Base-by-base conservation (phyloP, 352 stramenopile genomes). In the Globisporangium nunn region DNA sequence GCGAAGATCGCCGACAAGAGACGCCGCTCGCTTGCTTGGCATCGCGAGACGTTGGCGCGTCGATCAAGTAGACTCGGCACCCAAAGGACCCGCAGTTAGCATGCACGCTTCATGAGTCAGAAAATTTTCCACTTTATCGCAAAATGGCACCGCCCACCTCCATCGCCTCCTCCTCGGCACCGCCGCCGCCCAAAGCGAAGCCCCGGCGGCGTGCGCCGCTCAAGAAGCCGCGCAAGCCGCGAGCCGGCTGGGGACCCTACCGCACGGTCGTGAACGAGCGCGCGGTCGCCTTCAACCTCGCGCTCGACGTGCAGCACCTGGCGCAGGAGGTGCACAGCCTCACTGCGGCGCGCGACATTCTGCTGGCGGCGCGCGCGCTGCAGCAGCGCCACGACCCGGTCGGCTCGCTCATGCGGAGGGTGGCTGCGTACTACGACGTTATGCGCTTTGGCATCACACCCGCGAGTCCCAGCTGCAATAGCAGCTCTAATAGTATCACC, bases 321-420 rank as follows among this genome's bases (percentile, higher is more conserved):
- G 52, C 61, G 41, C 68, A 71, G 50, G 68, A 71, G 57, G 68
- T 76, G 53, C 62, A 61, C n/a, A 50, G 37, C 18, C 68, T 72
- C 3, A 45, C 51, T 11, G 49, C 54, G 8, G 57, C 54, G 29
- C 50, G 55, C 14, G 39, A 61, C 14, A 64, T 75, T 17, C 51
- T 69, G 12, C n/a, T 55, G 5, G 43, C 61, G 29, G 18, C 33
- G 54, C 48, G 35, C 29, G 31, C 51, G 53, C 18, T 61, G 12
- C 45, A 30, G 15, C 47, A 46, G 18, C 45, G 48, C 35, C 35
- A 62, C 12, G 49, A 51, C 3, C 45, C 43, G 10, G 41, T 23
- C 43, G 59, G 54, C 41, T 66, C 56, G 39, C 47, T 59, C 48
- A 44, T 59, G 40, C 44, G 18, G 33, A 12, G 23, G 6, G 47